phyloP scores from a whole-genome alignment of 768 basidiomycete genomes.

The Termitomyces sp. region DNA sequence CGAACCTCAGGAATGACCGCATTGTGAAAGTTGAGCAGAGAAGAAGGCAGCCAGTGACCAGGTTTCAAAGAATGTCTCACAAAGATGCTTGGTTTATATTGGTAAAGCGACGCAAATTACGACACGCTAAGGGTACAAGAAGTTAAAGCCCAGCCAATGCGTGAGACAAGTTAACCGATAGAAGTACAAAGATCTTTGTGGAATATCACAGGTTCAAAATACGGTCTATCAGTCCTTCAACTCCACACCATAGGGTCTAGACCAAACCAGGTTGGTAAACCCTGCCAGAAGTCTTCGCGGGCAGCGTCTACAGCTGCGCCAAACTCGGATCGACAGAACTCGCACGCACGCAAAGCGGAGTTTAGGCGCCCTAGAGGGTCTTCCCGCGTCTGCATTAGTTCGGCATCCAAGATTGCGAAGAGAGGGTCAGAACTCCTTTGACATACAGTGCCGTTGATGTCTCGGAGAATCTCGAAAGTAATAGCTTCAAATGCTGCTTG shows the following conservation, averaged over 20 bases:
- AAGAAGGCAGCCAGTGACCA: conserved; percentile 4
- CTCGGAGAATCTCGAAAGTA: conserved; percentile 69
- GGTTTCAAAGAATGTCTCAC: conserved; percentile 1
- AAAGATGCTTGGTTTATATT: conserved; percentile 5
- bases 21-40: not conserved
- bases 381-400: conserved; percentile 58
- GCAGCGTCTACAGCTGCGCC: conserved; percentile 51
- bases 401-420: conserved; percentile 62
- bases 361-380: conserved; percentile 37
- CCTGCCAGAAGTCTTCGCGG: conserved; percentile 60
- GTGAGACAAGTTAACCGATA: conserved; percentile 5
- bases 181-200: conserved; percentile 1
- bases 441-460: conserved; percentile 62
- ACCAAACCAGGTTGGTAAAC: conserved; percentile 61
- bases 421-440: conserved; percentile 66
- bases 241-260: conserved; percentile 31
- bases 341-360: conserved; percentile 52
- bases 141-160: conserved; percentile 3
- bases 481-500: conserved; percentile 69
- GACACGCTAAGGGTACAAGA: conserved; percentile 5
- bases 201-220: not conserved
- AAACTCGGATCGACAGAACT: conserved; percentile 59
- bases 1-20: not conserved
- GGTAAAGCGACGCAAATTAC: conserved; percentile 5
- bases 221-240: conserved; percentile 8